A percentile compares a stretch with the other conserved stretches of the same genome.
These are phyloP conservation scores for Cercophora scortea DNA, from an alignment of 495 filamentous ascomycete genomes.

Conservation along the genomic window DNA sequence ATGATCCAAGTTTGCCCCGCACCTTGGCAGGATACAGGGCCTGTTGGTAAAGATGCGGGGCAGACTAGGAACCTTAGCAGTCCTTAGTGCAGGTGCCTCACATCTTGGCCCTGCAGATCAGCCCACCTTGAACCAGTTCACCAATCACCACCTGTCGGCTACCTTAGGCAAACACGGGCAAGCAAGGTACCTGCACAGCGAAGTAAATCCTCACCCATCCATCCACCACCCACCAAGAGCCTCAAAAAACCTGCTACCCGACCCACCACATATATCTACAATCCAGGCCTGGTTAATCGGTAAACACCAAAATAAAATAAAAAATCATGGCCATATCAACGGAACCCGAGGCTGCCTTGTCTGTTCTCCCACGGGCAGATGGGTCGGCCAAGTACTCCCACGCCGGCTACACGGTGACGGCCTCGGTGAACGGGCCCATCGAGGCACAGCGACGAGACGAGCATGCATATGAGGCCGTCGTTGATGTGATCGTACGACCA, in stretches of 20 bases:
- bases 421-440: conserved; percentile 85
- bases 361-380: conserved; percentile 64
- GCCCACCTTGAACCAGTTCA: too few relatives aligned
- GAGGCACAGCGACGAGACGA: conserved; percentile 83
- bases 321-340: conserved; percentile 33
- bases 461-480: conserved; percentile 76
- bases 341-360: conserved; percentile 41
- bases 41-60: conserved; percentile 19
- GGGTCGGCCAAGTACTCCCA: conserved; percentile 79
- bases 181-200: too few relatives aligned
- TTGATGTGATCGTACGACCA: conserved; percentile 87
- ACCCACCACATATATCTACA: too few relatives aligned
- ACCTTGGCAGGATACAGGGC: too few relatives aligned
- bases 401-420: conserved; percentile 73
- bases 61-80: not conserved
- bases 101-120: too few relatives aligned
- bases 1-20: too few relatives aligned
- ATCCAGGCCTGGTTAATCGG: too few relatives aligned
- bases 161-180: too few relatives aligned
- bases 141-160: too few relatives aligned
- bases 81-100: too few relatives aligned
- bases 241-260: not conserved
- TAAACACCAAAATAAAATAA: too few relatives aligned
- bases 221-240: conserved; percentile 4
- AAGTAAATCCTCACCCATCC: too few relatives aligned